Conservation (phyloP, 345 rosid genomes). For the Salix udensis region DNA sequence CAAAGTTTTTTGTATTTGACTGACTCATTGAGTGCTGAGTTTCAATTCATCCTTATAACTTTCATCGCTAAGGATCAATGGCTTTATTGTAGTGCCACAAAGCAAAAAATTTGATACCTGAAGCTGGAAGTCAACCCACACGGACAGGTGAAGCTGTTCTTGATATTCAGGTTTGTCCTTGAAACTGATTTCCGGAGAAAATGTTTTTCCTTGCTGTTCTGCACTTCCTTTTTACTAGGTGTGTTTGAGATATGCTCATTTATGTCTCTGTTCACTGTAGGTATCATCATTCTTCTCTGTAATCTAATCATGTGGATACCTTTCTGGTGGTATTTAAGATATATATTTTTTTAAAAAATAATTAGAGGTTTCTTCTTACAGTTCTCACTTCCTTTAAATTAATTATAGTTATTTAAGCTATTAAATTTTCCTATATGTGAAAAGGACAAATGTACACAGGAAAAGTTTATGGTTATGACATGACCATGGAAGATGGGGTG, state of each 20-base stretch:
- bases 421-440: background rate
- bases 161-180: slow-evolving; percentile 80
- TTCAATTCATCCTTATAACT: slow-evolving; percentile 23
- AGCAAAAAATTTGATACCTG: slow-evolving; percentile 98
- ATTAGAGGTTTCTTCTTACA: background rate
- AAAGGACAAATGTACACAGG: background rate
- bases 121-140: slow-evolving; percentile 98
- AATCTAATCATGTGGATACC: background rate
- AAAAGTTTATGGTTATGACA: background rate
- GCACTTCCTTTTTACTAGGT: background rate
- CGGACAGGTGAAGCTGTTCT: slow-evolving; percentile 97
- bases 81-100: slow-evolving; percentile 80
- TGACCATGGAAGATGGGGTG: background rate
- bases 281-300: background rate
- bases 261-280: background rate
- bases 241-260: background rate
- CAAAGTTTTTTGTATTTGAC: slow-evolving; percentile 11
- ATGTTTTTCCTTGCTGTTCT: background rate
- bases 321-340: background rate
- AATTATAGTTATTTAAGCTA: background rate
- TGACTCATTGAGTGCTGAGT: slow-evolving; percentile 15
- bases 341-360: background rate
- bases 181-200: slow-evolving; percentile 11
- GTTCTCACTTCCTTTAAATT: background rate
- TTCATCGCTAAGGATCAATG: slow-evolving; percentile 32